Conservation (phyloP, 1,284 basidiomycete species). For the Cerrena zonata region DNA sequence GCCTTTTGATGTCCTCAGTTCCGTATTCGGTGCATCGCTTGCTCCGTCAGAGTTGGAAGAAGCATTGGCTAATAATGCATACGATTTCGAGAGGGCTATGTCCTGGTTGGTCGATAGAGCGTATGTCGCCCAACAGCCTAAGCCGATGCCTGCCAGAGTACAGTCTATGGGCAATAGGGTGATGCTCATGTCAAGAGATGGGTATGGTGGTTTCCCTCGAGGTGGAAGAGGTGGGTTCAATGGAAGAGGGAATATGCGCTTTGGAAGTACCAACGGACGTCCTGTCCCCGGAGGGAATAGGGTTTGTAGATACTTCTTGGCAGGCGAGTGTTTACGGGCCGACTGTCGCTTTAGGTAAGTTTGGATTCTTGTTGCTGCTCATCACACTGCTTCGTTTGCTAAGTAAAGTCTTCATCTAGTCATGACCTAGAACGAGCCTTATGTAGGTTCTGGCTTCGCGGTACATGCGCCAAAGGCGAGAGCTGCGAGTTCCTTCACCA, state of each 20-base stretch:
- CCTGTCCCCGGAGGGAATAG: constrained; percentile 57
- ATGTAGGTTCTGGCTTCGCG: constrained; percentile 96
- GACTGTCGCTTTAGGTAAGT: constrained; percentile 94
- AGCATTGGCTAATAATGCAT: constrained; percentile 80
- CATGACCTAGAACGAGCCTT: constrained; percentile 89
- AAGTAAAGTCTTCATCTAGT: constrained; percentile 32
- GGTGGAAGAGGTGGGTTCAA: constrained; percentile 42
- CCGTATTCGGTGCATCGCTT: constrained; percentile 84
- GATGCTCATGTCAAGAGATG: constrained; percentile 54
- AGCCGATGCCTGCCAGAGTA: constrained; percentile 40
- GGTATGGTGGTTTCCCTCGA: constrained; percentile 29
- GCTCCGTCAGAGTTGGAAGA: constrained; percentile 90
- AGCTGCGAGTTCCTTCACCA: constrained; percentile 87
- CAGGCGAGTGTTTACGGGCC: constrained; percentile 90
- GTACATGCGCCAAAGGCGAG: constrained; percentile 91
- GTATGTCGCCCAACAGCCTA: constrained; percentile 39
- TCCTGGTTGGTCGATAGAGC: constrained; percentile 81
- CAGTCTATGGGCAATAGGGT: constrained; percentile 61
- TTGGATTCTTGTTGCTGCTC: constrained; percentile 6
- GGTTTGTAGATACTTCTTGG: constrained; percentile 94
- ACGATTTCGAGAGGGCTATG: constrained; percentile 94
- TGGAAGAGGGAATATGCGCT: constrained; percentile 39
- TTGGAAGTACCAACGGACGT: constrained; percentile 51
- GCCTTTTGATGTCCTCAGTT: constrained; percentile 90
- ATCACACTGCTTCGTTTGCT: not conserved